Evolutionary conservation across 208 protist species (phyloP).

Genomic region (Crithidia thermophila): DNA sequence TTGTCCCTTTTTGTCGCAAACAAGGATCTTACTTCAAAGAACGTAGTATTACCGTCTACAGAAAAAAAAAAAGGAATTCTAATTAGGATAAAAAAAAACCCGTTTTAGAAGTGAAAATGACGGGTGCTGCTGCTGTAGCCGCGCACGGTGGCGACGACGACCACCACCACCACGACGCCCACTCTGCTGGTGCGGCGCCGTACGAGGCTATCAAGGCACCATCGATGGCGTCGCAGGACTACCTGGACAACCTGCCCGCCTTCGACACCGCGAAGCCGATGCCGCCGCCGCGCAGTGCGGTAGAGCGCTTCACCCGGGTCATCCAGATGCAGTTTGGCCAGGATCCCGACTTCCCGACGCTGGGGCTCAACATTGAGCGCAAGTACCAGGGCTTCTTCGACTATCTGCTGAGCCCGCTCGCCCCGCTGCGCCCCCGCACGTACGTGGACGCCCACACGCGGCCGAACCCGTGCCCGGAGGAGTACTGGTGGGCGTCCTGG

Average conservation of each 20-base stretch:
- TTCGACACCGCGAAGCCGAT: constrained; percentile 53
- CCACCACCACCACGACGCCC: constrained; percentile 16
- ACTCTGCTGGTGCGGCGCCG: constrained; percentile 9
- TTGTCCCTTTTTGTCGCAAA: too few species aligned
- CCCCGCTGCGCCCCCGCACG: constrained; percentile 59
- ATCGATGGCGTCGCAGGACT: constrained; percentile 65
- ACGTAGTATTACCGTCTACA: too few species aligned
- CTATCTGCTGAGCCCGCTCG: constrained; percentile 59
- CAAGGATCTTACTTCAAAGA: too few species aligned
- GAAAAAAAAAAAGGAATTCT: too few species aligned
- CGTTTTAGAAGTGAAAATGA: background rate
- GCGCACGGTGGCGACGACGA: constrained; percentile 18
- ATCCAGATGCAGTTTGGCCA: constrained; percentile 66
- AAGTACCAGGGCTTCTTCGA: constrained; percentile 63
- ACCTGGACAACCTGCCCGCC: constrained; percentile 64
- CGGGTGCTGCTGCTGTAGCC: background rate
- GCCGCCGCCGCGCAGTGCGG: constrained; percentile 45
- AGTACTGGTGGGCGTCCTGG: constrained; percentile 84
- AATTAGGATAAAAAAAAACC: too few species aligned
- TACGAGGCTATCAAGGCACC: constrained; percentile 45
- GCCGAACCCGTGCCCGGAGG: constrained; percentile 83
- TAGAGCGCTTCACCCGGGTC: constrained; percentile 58
- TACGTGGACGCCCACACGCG: constrained; percentile 77
- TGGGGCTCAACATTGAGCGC: constrained; percentile 48
- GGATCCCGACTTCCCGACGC: constrained; percentile 66